A percentile compares a stretch with the other conserved stretches of the same genome.
Conservation (phyloP, 1,284 basidiomycete species). For the Porodaedalea pini region DNA sequence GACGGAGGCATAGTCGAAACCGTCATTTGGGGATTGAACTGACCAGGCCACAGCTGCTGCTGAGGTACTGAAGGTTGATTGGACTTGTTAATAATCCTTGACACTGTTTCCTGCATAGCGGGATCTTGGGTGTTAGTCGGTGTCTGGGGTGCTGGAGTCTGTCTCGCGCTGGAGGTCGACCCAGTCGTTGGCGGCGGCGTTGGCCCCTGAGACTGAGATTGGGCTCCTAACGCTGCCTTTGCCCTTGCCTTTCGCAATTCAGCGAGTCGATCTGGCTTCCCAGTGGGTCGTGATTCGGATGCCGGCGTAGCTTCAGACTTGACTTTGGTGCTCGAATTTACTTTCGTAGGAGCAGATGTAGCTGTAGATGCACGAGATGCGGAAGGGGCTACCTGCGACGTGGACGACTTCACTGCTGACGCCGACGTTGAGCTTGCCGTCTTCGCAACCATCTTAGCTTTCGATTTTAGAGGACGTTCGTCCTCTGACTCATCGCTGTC, state of each 20-base stretch:
- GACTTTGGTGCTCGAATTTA: background rate
- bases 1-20: background rate
- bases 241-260: constrained; percentile 11
- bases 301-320: background rate
- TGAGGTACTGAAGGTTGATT: background rate
- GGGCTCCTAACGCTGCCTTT: background rate
- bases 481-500: constrained; percentile 10
- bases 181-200: constrained; percentile 5
- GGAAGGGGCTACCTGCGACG: background rate
- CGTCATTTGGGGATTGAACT: background rate
- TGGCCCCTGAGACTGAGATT: background rate
- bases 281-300: no score
- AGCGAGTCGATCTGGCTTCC: constrained; percentile 6
- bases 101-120: background rate
- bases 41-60: constrained; percentile 1
- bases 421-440: background rate
- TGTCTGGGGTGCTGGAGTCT: background rate
- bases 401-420: background rate
- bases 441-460: background rate
- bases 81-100: background rate
- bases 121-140: no score
- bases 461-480: constrained; percentile 1
- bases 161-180: background rate
- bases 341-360: background rate
- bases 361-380: background rate